A percentile compares a stretch with the other conserved stretches of the same genome.
Evolutionary conservation across 805 yeast species (phyloP).

Genomic region (Danielia reshetovae): DNA sequence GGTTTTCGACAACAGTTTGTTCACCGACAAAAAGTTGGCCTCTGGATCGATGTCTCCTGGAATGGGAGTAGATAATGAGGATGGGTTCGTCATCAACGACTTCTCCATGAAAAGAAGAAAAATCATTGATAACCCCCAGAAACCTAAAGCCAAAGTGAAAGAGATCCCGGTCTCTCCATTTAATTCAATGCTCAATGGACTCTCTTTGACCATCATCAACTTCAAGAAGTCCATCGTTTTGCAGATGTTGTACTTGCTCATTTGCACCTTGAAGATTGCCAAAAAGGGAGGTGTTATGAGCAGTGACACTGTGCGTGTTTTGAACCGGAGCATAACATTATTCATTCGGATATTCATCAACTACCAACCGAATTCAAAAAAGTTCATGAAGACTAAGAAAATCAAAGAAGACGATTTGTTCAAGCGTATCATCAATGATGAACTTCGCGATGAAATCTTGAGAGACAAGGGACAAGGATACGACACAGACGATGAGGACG

Average conservation of each 20-base stretch:
- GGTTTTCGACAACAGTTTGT: constrained; percentile 3
- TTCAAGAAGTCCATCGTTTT: constrained; percentile 39
- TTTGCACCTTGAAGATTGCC: constrained; percentile 35
- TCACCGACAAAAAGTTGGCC: constrained; percentile 3
- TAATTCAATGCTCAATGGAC: constrained; percentile 39
- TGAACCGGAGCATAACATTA: constrained; percentile 23
- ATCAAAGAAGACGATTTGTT: constrained; percentile 35
- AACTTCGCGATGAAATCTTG: constrained; percentile 34
- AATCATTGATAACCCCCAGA: constrained; percentile 3
- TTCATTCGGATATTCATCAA: constrained; percentile 37
- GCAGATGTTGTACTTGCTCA: constrained; percentile 40
- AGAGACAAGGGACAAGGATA: constrained; percentile 21
- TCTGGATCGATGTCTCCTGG: not conserved
- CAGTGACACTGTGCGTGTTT: constrained; percentile 12
- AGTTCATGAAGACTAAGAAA: constrained; percentile 17
- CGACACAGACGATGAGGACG: constrained; percentile 28
- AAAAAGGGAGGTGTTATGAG: constrained; percentile 24
- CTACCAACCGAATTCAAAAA: constrained; percentile 25
- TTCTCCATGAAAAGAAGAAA: constrained; percentile 37
- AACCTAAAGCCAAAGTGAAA: not conserved
- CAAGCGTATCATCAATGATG: constrained; percentile 36
- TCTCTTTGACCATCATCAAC: constrained; percentile 41
- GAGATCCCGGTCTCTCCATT: constrained; percentile 37
- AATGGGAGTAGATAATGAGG: constrained; percentile 40
- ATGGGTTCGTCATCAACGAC: constrained; percentile 43